Evolutionary conservation across 352 stramenopile genomes (phyloP), one percentile per base, ranked within the genome.

Genomic region (Globisporangium spinosum): DNA sequence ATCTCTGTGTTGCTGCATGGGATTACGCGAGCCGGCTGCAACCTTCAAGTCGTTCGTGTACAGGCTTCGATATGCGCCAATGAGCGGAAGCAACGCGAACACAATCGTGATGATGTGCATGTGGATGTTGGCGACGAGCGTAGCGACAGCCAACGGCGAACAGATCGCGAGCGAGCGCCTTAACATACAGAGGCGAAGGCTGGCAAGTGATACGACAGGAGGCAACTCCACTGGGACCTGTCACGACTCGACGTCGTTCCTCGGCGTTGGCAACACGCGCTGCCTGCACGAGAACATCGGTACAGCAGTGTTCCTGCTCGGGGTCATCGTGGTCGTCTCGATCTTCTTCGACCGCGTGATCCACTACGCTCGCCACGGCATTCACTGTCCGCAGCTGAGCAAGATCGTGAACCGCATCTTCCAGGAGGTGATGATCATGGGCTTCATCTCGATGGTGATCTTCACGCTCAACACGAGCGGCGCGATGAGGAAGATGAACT

Each of bases 351-450:
- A 94, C 35, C 70, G 73, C 27, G 13, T 82, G 6, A 84, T 94
- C 62, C 69, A 83, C 43, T 70, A 62, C 34, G 68, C 85, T 58
- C 86, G 82, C 38, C 73, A 67, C 9, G 69, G 69, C 47, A 91
- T 96, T 65, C 69, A 77, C 49, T 96, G 88, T 59, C 86, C 88
- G 34, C 88, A 96, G 67, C 82, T 96, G 56, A 77, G 78, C 58
- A 86, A 83, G 64, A 93, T 96, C 63, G 86, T 94, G 29, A 85
- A 93, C 73, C 86, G 88, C 53, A 85, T 96, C 55, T 94, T 96
- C 69, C 84, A 96, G 64, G 88, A 96, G 62, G 76, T 96, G 27
- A 93, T 94, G 86, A 90, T 94, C 75, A 80, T 96, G 78, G 88
- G 88, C 45, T 94, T 96, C 66, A 80, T 96, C 53, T 94, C 86